These are phyloP conservation scores for Monilinia polystroma DNA, from an alignment of 2,329 filamentous ascomycete genomes.

Conservation along the genomic window DNA sequence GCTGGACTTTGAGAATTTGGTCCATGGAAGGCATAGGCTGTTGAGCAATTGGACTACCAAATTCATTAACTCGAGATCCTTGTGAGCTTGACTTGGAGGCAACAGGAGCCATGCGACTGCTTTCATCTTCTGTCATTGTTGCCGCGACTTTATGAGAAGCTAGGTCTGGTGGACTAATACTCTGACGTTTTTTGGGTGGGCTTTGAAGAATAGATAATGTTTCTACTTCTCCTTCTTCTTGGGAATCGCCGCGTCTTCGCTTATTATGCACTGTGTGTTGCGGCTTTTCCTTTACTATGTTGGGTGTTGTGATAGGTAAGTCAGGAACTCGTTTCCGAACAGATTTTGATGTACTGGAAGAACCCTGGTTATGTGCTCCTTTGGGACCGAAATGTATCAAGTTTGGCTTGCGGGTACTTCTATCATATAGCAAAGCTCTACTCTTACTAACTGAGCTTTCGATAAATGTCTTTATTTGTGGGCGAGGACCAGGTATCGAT, in stretches of 20 bases:
- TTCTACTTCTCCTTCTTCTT: not conserved
- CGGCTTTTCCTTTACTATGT: constrained; percentile 14
- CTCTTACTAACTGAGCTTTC: not conserved
- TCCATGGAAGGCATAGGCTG: constrained; percentile 23
- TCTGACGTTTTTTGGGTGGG: constrained; percentile 28
- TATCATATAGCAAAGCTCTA: constrained; percentile 25
- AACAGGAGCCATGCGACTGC: not conserved
- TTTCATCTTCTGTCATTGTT: not conserved
- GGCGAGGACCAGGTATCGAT: not conserved
- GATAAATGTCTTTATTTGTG: not conserved
- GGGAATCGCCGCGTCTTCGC: not conserved
- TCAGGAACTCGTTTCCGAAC: not conserved
- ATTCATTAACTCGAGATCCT: constrained; percentile 32
- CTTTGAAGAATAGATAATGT: constrained; percentile 7
- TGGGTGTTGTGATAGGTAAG: not conserved
- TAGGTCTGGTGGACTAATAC: constrained; percentile 19
- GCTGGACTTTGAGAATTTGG: constrained; percentile 26
- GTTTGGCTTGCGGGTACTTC: constrained; percentile 28
- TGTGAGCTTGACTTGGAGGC: constrained; percentile 29
- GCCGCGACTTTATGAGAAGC: not conserved
- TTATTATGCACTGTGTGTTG: not conserved
- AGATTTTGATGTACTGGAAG: constrained; percentile 20
- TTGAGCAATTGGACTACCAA: constrained; percentile 35
- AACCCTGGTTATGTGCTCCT: constrained; percentile 34
- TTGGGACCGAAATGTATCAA: constrained; percentile 30